A percentile compares a stretch with the other conserved stretches of the same genome.
phyloP scores from a whole-genome alignment of 768 basidiomycete species.

The Exidia glandulosa region DNA sequence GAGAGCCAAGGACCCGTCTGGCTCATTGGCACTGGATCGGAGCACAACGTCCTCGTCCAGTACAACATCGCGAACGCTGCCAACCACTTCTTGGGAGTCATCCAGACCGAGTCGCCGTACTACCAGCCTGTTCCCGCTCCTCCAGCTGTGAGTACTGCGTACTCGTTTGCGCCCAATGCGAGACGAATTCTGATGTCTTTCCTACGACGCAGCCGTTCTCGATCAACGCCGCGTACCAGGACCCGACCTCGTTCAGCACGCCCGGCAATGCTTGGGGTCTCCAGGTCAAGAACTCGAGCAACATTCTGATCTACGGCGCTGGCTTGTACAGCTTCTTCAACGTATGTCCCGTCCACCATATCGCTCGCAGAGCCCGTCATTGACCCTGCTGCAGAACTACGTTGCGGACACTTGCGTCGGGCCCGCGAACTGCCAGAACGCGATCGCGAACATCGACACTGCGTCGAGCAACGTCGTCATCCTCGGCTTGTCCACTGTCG shows the following conservation, averaged over 20 bases:
- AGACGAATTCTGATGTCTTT: too few relatives aligned
- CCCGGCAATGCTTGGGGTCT: conserved; percentile 4
- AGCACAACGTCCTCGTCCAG: conserved; percentile 10
- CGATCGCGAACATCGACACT: conserved; percentile 5
- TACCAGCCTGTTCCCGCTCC: conserved; percentile 2
- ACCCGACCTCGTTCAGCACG: conserved; percentile 6
- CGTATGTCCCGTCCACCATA: conserved; percentile 21
- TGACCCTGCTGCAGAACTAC: conserved; percentile 8
- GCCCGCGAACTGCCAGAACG: conserved; percentile 7
- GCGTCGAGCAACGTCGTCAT: conserved; percentile 5
- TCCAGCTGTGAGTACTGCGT: too few relatives aligned
- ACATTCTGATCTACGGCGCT: conserved; percentile 10
- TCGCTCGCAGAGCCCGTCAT: neutral
- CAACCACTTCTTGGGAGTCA: conserved; percentile 11
- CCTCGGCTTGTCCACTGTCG: conserved; percentile 12
- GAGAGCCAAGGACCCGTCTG: conserved; percentile 7
- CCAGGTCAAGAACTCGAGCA: conserved; percentile 4
- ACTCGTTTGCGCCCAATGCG: too few relatives aligned
- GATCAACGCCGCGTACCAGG: conserved; percentile 5
- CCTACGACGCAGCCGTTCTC: too few relatives aligned
- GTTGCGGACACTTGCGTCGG: conserved; percentile 5
- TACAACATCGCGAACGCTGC: conserved; percentile 9
- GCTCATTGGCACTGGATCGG: conserved; percentile 11
- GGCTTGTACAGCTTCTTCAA: conserved; percentile 32
- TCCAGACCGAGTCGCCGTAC: conserved; percentile 13